Conservation (phyloP, 805 yeast genomes). For the Pichia nakasei region DNA sequence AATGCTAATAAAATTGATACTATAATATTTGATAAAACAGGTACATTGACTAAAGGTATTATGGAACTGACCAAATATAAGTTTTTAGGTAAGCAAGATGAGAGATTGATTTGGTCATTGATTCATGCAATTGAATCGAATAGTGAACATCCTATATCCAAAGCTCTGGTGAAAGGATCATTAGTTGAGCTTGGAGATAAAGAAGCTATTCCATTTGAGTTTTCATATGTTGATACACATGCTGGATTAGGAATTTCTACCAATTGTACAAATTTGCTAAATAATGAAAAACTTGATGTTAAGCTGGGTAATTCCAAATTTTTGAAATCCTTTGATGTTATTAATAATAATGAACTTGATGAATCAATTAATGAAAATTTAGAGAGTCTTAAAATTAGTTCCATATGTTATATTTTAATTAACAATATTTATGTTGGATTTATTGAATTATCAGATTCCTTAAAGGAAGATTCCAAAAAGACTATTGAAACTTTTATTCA, state of each 20-base stretch:
- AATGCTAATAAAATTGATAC: constrained; percentile 53
- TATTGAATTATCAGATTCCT: constrained; percentile 56
- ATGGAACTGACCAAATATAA: constrained; percentile 39
- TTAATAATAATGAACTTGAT: constrained; percentile 16
- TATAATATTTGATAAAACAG: constrained; percentile 89
- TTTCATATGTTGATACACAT: constrained; percentile 29
- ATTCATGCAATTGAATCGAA: constrained; percentile 52
- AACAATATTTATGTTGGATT: constrained; percentile 53
- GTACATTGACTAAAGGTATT: constrained; percentile 82
- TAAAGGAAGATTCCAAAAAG: constrained; percentile 56
- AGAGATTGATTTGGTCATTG: constrained; percentile 38
- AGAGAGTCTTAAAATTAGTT: constrained; percentile 10
- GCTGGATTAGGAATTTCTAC: constrained; percentile 40
- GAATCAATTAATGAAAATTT: constrained; percentile 5
- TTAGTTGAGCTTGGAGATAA: constrained; percentile 1
- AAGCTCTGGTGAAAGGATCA: constrained; percentile 44
- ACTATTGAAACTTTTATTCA: constrained; percentile 47
- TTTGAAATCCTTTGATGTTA: constrained; percentile 23
- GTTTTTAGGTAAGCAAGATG: constrained; percentile 12
- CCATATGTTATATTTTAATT: constrained; percentile 37
- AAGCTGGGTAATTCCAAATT: constrained; percentile 47
- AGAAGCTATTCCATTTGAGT: constrained; percentile 10
- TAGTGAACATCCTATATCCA: constrained; percentile 86
- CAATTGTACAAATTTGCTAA: constrained; percentile 10
- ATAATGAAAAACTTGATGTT: constrained; percentile 23